Evolutionary conservation across 1,284 basidiomycete species (phyloP).

Genomic region (Malassezia arunalokei): DNA sequence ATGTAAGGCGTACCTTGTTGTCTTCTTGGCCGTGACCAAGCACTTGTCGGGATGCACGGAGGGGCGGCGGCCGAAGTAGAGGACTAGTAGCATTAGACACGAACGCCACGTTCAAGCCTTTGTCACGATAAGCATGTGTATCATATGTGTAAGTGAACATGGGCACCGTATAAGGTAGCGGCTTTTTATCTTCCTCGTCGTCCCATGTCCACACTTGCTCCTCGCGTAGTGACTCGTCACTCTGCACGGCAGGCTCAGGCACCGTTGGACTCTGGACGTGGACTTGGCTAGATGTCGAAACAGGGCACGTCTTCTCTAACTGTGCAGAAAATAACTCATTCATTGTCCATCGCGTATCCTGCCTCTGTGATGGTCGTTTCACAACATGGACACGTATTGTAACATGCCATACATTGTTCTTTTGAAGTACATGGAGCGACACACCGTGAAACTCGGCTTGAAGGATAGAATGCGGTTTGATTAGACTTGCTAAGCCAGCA

Average conservation of each 20-base stretch:
- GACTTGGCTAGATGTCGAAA: constrained; percentile 20
- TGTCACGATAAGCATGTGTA: neutral
- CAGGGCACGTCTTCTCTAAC: constrained; percentile 20
- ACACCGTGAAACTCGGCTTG: constrained; percentile 79
- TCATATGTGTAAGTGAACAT: neutral
- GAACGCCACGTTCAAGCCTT: neutral
- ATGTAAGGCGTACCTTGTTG: constrained; percentile 60
- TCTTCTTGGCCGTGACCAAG: constrained; percentile 64
- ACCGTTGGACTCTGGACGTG: constrained; percentile 14
- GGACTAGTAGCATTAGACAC: neutral
- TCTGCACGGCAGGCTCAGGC: constrained; percentile 6
- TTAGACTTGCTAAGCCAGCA: constrained; percentile 70
- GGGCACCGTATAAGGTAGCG: neutral
- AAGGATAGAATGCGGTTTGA: constrained; percentile 75
- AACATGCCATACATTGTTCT: constrained; percentile 54
- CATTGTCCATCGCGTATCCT: constrained; percentile 23
- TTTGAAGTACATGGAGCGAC: constrained; percentile 53
- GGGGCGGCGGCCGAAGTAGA: neutral
- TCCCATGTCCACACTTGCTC: constrained; percentile 10
- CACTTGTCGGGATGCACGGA: constrained; percentile 62
- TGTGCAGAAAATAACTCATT: constrained; percentile 18
- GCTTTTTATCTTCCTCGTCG: constrained; percentile 1
- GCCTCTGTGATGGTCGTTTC: constrained; percentile 54
- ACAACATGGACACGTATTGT: constrained; percentile 69
- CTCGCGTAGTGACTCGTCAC: neutral